Percentiles rank a stretch among this genome's conserved stretches.
Evolutionary conservation across 1,284 basidiomycete species (phyloP).

Genomic region (Cerrena zonata): DNA sequence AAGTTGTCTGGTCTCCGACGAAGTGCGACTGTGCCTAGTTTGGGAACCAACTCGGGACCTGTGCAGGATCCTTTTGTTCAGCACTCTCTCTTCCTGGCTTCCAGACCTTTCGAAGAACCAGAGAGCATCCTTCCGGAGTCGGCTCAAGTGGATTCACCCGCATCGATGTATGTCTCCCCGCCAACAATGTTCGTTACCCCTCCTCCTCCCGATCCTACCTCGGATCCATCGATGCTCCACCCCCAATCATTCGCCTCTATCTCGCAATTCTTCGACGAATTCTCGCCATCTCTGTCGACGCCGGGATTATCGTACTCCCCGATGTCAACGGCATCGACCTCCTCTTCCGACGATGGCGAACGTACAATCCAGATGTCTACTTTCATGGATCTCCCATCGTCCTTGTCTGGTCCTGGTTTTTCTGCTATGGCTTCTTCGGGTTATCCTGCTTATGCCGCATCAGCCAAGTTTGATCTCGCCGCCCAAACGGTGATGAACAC

Average conservation of each 20-base stretch:
- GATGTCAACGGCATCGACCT: constrained; percentile 23
- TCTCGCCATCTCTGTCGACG: constrained; percentile 24
- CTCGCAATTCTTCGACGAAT: constrained; percentile 8
- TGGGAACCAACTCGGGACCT: neutral
- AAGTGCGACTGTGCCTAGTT: neutral
- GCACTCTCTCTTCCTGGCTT: neutral
- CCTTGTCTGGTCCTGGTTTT: constrained; percentile 10
- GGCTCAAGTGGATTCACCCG: neutral
- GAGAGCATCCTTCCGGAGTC: neutral
- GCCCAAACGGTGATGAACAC: neutral
- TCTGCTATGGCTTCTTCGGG: too few relatives aligned
- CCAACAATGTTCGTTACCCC: constrained; percentile 8
- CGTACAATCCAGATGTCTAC: constrained; percentile 28
- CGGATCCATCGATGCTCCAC: neutral
- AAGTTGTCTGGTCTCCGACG: neutral
- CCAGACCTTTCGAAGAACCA: constrained; percentile 4
- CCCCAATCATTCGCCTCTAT: neutral
- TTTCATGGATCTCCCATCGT: constrained; percentile 22
- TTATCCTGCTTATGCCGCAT: too few relatives aligned
- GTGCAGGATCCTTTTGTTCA: neutral
- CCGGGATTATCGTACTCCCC: constrained; percentile 26
- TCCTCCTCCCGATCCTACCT: neutral
- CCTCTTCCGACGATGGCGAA: constrained; percentile 29
- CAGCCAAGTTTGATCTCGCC: neutral
- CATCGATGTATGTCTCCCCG: constrained; percentile 6